These are phyloP conservation scores for Striga asiatica DNA, from an alignment of 257 asterid genomes.

Conservation along the genomic window DNA sequence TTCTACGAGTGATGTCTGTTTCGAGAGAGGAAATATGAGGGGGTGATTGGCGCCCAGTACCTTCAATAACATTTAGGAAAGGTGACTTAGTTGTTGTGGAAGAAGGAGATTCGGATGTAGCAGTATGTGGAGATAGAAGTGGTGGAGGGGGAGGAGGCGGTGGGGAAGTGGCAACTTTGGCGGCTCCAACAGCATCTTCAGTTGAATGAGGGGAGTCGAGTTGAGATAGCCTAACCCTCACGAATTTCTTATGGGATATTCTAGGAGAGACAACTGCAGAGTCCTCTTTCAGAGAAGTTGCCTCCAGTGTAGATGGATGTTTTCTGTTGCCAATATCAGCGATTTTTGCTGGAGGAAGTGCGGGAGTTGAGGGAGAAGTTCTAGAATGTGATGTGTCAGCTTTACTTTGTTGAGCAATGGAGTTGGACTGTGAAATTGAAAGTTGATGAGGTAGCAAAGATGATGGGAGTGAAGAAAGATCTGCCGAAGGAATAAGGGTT, in stretches of 20 bases:
- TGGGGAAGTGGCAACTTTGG: conserved; percentile 14
- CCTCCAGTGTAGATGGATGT: conserved; percentile 17
- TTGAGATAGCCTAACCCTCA: conserved; percentile 11
- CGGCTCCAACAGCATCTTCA: conserved; percentile 18
- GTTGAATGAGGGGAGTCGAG: conserved; percentile 17
- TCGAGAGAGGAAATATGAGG: conserved; percentile 17
- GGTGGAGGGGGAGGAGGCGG: conserved; percentile 20
- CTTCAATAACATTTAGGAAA: conserved; percentile 8
- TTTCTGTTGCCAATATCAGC: conserved; percentile 18
- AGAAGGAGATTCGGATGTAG: conserved; percentile 10
- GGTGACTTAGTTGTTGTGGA: conserved; percentile 14
- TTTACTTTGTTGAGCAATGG: conserved; percentile 18
- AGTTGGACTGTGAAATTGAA: conserved; percentile 17
- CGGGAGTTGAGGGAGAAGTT: conserved; percentile 24
- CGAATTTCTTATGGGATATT: conserved; percentile 13
- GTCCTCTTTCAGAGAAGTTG: conserved; percentile 20
- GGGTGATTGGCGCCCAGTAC: conserved; percentile 15
- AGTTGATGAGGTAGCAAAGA: conserved; percentile 18
- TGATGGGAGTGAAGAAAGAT: conserved; percentile 25
- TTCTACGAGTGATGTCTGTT: conserved; percentile 12
- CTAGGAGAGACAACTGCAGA: conserved; percentile 8
- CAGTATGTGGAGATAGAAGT: conserved; percentile 18
- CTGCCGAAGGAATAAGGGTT: conserved; percentile 18
- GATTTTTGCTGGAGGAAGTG: conserved; percentile 27
- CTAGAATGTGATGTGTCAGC: conserved; percentile 19